Evolutionary conservation across 2,329 filamentous ascomycete genomes (phyloP).

Genomic region (Fusarium algeriense): DNA sequence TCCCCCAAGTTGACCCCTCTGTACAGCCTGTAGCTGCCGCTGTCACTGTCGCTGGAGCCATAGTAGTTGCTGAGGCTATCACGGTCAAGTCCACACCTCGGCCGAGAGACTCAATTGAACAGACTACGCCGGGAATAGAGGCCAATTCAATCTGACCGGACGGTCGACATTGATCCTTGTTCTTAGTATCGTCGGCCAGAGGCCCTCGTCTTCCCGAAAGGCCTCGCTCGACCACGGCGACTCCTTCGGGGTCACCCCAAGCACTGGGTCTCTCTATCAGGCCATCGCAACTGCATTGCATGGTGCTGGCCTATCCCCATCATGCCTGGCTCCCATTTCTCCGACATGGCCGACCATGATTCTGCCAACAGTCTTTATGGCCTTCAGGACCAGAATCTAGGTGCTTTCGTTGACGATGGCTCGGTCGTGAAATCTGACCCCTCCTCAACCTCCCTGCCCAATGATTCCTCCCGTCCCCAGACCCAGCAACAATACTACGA

Average conservation of each 20-base stretch:
- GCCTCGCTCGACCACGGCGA: slow-evolving; percentile 40
- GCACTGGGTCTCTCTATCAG: slow-evolving; percentile 44
- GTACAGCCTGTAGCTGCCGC: slow-evolving; percentile 9
- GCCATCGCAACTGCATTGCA: slow-evolving; percentile 49
- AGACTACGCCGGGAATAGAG: slow-evolving; percentile 18
- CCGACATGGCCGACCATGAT: slow-evolving; percentile 57
- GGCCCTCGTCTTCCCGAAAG: slow-evolving; percentile 39
- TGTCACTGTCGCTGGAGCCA: background rate
- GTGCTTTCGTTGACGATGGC: slow-evolving; percentile 52
- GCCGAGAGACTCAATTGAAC: slow-evolving; percentile 18
- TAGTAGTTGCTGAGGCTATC: slow-evolving; percentile 22
- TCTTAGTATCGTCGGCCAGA: slow-evolving; percentile 33
- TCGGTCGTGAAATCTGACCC: slow-evolving; percentile 51
- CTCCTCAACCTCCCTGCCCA: slow-evolving; percentile 46
- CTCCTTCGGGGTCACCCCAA: slow-evolving; percentile 40
- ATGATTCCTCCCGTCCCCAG: slow-evolving; percentile 53
- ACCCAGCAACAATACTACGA: slow-evolving; percentile 51
- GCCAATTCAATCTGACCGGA: slow-evolving; percentile 16
- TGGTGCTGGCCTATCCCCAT: slow-evolving; percentile 45
- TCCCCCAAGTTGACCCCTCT: slow-evolving; percentile 11
- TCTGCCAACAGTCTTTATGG: slow-evolving; percentile 57
- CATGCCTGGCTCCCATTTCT: slow-evolving; percentile 48
- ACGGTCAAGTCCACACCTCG: slow-evolving; percentile 25
- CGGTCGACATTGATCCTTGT: slow-evolving; percentile 21
- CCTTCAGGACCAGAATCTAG: slow-evolving; percentile 58